Evolutionary conservation across 2,329 filamentous ascomycete genomes (phyloP), one percentile per base, ranked within the genome.

Genomic region (Blumeriella jaapii): DNA sequence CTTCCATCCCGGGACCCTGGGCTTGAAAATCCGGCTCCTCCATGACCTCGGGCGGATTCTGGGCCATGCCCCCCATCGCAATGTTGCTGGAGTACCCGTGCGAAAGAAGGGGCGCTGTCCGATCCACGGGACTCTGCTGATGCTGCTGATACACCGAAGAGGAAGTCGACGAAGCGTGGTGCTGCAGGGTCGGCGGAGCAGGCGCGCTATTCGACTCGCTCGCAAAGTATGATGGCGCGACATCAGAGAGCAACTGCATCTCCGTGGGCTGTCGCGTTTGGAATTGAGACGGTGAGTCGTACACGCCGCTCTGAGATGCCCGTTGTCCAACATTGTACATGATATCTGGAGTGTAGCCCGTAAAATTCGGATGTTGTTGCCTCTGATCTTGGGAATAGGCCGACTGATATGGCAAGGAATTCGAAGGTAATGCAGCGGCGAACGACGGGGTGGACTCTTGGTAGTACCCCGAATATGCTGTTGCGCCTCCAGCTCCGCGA

Each of bases 261-360:
- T 71, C 74, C 67, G 80, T 74, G 61, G 79, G 72, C 55, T 85
- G 82, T 64, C 81, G 78, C 49, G 76, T 65, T 54, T 78, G 70
- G 63, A 85, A 93, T 55, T 78, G 78, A 61, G 77, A 71, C 56
- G 78, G 74, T 17, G 51, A 44, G 55, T 89, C 82, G 63, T 93
- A 93, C 61, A 79, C 67, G 63, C 73, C 58, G 61, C 64, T 65
- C 61, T 74, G 71, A 45, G 67, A 62, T 42, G 63, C 65, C 52
- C 74, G 64, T 56, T 78, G 76, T 55, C 69, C 65, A 52, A 87
- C 79, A 62, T 77, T 78, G 65, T 93, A 93, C 70, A 91, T 78
- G 64, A 89, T 75, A 45, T 73, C 72, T 35, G 76, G 60, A 52
- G 65, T 76, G 65, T 71, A 81, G 56, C 49, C 64, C 58, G 63